Evolutionary conservation across 352 stramenopile species (phyloP).

Genomic region (Phytophthora multivora): DNA sequence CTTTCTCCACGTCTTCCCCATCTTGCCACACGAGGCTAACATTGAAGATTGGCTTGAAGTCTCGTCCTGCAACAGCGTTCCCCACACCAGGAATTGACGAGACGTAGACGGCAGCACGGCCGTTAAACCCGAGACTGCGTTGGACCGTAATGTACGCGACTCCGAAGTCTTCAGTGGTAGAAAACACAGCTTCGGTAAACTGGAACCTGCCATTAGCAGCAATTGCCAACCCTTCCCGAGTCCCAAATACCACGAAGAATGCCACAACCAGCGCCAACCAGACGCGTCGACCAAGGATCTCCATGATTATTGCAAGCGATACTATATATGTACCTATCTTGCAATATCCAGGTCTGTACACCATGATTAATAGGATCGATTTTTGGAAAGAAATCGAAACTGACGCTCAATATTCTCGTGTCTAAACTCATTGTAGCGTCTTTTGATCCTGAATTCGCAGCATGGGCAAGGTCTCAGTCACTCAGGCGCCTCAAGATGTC

Average conservation of each 20-base stretch:
- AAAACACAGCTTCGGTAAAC: slow-evolving; percentile 60
- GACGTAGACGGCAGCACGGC: slow-evolving; percentile 66
- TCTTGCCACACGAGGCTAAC: slow-evolving; percentile 80
- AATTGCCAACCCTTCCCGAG: slow-evolving; percentile 7
- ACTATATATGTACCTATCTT: no score
- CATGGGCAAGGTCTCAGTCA: slow-evolving; percentile 39
- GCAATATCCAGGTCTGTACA: no score
- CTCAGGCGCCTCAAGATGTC: slow-evolving; percentile 16
- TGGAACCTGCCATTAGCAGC: slow-evolving; percentile 53
- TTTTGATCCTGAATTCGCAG: slow-evolving; percentile 3
- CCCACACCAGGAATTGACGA: slow-evolving; percentile 48
- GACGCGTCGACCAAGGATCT: slow-evolving; percentile 1
- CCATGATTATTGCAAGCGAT: no score
- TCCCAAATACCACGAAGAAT: not conserved
- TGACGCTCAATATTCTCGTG: slow-evolving; percentile 15
- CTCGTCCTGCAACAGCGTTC: slow-evolving; percentile 52
- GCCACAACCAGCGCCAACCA: slow-evolving; percentile 2
- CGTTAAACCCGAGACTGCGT: slow-evolving; percentile 63
- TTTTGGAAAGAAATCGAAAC: slow-evolving; percentile 26
- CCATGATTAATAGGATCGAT: not conserved
- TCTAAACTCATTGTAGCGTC: not conserved
- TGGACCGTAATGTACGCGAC: slow-evolving; percentile 70
- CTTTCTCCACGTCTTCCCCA: slow-evolving; percentile 67
- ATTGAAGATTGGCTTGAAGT: slow-evolving; percentile 70
- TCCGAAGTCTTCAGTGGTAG: slow-evolving; percentile 66